A percentile compares a stretch with the other conserved stretches of the same genome.
Evolutionary conservation across 805 yeast species (phyloP).

Genomic region (Clavispora santaluciae): DNA sequence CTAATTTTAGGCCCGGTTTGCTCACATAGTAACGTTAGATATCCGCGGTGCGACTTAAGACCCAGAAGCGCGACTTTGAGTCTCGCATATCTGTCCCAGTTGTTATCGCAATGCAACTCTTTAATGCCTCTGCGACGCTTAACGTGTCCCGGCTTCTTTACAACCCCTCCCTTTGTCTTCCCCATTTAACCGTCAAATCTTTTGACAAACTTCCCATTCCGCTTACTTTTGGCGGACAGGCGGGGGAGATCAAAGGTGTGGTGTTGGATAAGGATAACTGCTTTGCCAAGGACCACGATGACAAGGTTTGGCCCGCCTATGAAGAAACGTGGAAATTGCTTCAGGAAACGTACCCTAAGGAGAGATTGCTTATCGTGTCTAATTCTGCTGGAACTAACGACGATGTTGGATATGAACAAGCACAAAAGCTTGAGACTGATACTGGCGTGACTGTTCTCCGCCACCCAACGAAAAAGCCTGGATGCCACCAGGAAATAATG

Average conservation of each 20-base stretch:
- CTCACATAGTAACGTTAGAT: too few species aligned
- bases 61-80: background rate
- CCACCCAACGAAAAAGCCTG: slow-evolving; percentile 77
- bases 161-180: slow-evolving; percentile 66
- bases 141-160: slow-evolving; percentile 56
- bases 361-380: slow-evolving; percentile 69
- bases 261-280: slow-evolving; percentile 95
- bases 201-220: slow-evolving; percentile 63
- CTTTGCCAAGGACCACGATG: slow-evolving; percentile 79
- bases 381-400: slow-evolving; percentile 91
- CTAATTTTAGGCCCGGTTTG: too few species aligned
- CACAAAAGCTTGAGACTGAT: slow-evolving; percentile 51
- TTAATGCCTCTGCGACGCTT: slow-evolving; percentile 75
- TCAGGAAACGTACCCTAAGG: slow-evolving; percentile 54
- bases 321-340: slow-evolving; percentile 50
- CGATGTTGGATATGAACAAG: slow-evolving; percentile 58
- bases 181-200: slow-evolving; percentile 52
- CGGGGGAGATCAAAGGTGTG: slow-evolving; percentile 55
- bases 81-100: too few species aligned
- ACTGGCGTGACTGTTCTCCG: slow-evolving; percentile 69
- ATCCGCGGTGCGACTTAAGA: too few species aligned
- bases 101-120: slow-evolving; percentile 17
- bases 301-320: slow-evolving; percentile 76
- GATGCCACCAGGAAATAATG: slow-evolving; percentile 67
- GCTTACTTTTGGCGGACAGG: slow-evolving; percentile 26